Conservation (phyloP, 2,329 filamentous ascomycete genomes). For the Kalmusia sp. region DNA sequence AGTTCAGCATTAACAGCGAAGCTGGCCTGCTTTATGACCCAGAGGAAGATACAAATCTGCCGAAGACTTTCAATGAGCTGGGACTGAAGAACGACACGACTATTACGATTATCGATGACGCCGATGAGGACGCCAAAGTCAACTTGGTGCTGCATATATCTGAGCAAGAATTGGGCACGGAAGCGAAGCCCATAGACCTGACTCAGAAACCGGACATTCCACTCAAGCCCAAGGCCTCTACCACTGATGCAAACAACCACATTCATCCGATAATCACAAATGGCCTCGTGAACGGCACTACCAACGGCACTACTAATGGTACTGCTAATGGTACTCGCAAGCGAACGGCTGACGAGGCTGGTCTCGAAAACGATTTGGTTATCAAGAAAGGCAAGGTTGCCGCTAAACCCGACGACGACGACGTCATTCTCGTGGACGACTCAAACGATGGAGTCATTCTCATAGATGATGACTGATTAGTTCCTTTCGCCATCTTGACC, state of each 20-base stretch:
- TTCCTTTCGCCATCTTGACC: not conserved
- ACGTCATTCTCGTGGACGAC: slow-evolving; percentile 46
- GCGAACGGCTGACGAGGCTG: slow-evolving; percentile 53
- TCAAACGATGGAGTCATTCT: slow-evolving; percentile 44
- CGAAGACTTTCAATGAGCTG: slow-evolving; percentile 79
- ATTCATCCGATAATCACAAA: slow-evolving; percentile 29
- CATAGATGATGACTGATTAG: slow-evolving; percentile 40
- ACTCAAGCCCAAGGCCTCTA: slow-evolving; percentile 49
- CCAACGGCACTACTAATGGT: slow-evolving; percentile 39
- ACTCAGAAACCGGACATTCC: slow-evolving; percentile 56
- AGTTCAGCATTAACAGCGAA: slow-evolving; percentile 79
- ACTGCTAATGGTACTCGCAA: no score
- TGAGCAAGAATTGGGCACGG: slow-evolving; percentile 54
- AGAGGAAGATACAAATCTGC: slow-evolving; percentile 85
- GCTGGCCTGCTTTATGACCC: slow-evolving; percentile 84
- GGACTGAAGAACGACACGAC: slow-evolving; percentile 77
- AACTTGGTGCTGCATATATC: slow-evolving; percentile 79
- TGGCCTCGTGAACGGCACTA: slow-evolving; percentile 30
- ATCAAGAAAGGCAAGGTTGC: slow-evolving; percentile 51
- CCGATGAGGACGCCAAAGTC: slow-evolving; percentile 78
- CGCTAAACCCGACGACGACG: slow-evolving; percentile 33
- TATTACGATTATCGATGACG: slow-evolving; percentile 82
- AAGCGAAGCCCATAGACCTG: slow-evolving; percentile 64
- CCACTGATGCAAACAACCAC: slow-evolving; percentile 37
- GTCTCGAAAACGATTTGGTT: slow-evolving; percentile 42